A percentile compares a stretch with the other conserved stretches of the same genome.
These are phyloP conservation scores for Bidens hawaiensis DNA, from an alignment of 140 eudicot species.

Conservation along the genomic window DNA sequence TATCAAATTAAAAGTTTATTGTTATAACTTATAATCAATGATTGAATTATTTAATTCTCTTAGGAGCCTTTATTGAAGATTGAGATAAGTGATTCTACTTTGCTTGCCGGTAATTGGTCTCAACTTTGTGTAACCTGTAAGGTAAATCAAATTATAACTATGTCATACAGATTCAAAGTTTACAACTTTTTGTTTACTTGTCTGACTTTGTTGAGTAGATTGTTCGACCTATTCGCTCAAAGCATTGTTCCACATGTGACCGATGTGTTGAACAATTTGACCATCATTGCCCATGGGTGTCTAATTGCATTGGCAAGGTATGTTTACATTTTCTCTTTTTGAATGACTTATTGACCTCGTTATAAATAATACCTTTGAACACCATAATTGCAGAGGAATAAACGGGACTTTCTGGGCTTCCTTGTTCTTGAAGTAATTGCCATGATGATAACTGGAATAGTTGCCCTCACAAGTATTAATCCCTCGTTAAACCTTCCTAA, in stretches of 20 bases:
- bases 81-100: constrained; percentile 72
- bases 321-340: not conserved
- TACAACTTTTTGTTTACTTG: not conserved
- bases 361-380: constrained; percentile 9
- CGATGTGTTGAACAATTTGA: too few relatives aligned
- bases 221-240: constrained; percentile 84
- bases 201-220: constrained; percentile 36
- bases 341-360: not conserved
- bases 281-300: too few relatives aligned
- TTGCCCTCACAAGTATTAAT: constrained; percentile 64
- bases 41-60: too few relatives aligned
- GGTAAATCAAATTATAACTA: constrained; percentile 35
- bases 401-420: constrained; percentile 83
- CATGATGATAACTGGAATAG: constrained; percentile 73
- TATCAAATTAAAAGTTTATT: not conserved
- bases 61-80: constrained; percentile 91
- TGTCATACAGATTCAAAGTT: not conserved
- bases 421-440: constrained; percentile 78
- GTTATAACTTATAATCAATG: not conserved
- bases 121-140: constrained; percentile 99
- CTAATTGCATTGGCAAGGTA: constrained; percentile 94
- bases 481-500: constrained; percentile 8
- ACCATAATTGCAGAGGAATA: constrained; percentile 61
- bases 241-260: constrained; percentile 90
- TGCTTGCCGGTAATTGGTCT: constrained; percentile 88